Conservation (phyloP, 768 basidiomycete genomes). For the Leccinum broughii region DNA sequence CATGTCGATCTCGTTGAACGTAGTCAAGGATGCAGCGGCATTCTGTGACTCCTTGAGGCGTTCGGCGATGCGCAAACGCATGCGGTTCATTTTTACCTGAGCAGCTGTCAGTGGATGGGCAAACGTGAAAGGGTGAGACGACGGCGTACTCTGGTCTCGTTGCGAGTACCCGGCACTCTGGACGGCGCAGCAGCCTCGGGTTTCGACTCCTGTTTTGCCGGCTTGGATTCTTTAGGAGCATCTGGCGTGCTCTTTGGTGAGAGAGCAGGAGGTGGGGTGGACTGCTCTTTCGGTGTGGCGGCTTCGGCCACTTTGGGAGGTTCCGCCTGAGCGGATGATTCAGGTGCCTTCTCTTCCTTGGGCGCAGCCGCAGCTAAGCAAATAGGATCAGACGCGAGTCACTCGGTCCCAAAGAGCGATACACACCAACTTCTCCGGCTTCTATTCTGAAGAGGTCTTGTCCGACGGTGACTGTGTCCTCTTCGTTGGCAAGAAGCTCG, state of each 20-base stretch:
- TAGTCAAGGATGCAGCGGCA: conserved; percentile 92
- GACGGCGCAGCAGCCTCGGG: conserved; percentile 33
- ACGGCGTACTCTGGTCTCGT: conserved; percentile 77
- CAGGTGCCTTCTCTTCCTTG: conserved; percentile 25
- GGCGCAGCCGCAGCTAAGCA: conserved; percentile 33
- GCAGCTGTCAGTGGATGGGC: neutral
- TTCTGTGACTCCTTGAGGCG: conserved; percentile 98
- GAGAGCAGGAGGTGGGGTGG: conserved; percentile 46
- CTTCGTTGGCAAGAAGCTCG: conserved; percentile 84
- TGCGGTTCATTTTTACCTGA: conserved; percentile 97
- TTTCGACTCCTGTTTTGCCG: conserved; percentile 35
- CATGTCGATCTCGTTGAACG: conserved; percentile 99
- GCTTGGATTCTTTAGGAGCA: conserved; percentile 37
- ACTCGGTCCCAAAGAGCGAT: neutral
- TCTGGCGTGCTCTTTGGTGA: conserved; percentile 32
- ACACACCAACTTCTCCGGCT: conserved; percentile 65
- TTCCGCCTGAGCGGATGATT: conserved; percentile 25
- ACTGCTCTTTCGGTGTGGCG: conserved; percentile 48
- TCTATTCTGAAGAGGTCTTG: conserved; percentile 94
- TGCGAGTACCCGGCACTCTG: conserved; percentile 55
- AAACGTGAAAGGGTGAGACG: neutral
- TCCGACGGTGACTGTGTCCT: conserved; percentile 92
- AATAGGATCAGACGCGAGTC: neutral
- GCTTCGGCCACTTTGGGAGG: conserved; percentile 40
- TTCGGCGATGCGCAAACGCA: conserved; percentile 96